These are phyloP conservation scores for Aphanomyces invadans DNA, from an alignment of 352 stramenopile genomes.

Conservation along the genomic window DNA sequence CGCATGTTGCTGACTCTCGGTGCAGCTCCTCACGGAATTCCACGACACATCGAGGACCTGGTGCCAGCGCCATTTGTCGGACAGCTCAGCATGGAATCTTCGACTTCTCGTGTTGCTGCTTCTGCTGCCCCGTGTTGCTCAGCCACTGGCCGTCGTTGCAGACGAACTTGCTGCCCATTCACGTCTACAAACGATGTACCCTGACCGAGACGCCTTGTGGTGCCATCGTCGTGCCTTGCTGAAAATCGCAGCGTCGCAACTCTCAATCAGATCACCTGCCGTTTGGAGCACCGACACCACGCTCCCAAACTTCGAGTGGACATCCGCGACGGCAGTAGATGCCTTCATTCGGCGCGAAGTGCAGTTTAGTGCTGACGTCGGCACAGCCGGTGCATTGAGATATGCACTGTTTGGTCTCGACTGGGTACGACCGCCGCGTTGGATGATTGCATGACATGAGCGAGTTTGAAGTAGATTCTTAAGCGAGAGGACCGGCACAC, in stretches of 20 bases:
- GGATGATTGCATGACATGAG: background rate
- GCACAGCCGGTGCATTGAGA: background rate
- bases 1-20: background rate
- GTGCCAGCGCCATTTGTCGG: slow-evolving; percentile 58
- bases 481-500: background rate
- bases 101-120: slow-evolving; percentile 47
- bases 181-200: slow-evolving; percentile 40
- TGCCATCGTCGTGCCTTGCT: slow-evolving; percentile 68
- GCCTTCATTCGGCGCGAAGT: background rate
- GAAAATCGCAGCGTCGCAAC: slow-evolving; percentile 22
- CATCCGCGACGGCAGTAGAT: too few relatives aligned
- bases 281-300: background rate
- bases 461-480: background rate
- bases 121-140: background rate
- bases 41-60: slow-evolving; percentile 38
- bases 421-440: background rate
- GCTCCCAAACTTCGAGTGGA: background rate
- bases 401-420: background rate
- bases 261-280: background rate
- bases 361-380: background rate
- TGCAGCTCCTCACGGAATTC: slow-evolving; percentile 37
- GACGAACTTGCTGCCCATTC: slow-evolving; percentile 49
- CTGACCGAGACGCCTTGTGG: slow-evolving; percentile 60
- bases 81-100: slow-evolving; percentile 78
- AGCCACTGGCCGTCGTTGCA: slow-evolving; percentile 28